phyloP scores from a whole-genome alignment of 2,329 filamentous ascomycete species.

The Trichoderma sp. region DNA sequence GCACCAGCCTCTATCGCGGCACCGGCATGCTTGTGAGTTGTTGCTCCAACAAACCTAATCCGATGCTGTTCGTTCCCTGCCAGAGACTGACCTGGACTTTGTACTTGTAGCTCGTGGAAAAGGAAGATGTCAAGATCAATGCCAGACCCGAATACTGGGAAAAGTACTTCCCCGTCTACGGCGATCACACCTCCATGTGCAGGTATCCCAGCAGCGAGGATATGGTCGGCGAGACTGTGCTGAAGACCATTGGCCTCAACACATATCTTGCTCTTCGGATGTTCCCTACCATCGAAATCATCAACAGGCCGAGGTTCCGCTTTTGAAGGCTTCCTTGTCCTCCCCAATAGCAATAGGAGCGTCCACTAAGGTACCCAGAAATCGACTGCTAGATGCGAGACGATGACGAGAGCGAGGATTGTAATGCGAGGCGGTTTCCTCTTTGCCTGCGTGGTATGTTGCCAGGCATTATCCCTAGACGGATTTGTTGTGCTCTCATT shows the following conservation, averaged over 20 bases:
- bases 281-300: conserved; percentile 6
- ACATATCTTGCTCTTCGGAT: conserved; percentile 20
- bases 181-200: conserved; percentile 24
- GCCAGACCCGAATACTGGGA: conserved; percentile 14
- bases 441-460: too few species aligned
- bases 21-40: conserved; percentile 17
- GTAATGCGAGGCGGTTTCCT: too few species aligned
- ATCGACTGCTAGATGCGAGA: conserved; percentile 9
- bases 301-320: conserved; percentile 7
- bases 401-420: conserved; percentile 29
- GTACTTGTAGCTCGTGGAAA: conserved; percentile 12
- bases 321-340: neutral
- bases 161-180: conserved; percentile 24
- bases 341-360: neutral
- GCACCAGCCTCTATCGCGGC: conserved; percentile 16
- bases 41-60: neutral
- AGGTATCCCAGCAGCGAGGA: conserved; percentile 1
- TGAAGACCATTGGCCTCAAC: conserved; percentile 25
- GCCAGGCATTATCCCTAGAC: neutral
- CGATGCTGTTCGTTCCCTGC: neutral
- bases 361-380: conserved; percentile 13
- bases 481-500: neutral
- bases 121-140: conserved; percentile 2
- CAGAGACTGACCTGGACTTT: neutral
- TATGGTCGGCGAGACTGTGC: conserved; percentile 13